Base-by-base conservation (phyloP, 73 alveolate species). In the Symbiodinium pilosum region DNA sequence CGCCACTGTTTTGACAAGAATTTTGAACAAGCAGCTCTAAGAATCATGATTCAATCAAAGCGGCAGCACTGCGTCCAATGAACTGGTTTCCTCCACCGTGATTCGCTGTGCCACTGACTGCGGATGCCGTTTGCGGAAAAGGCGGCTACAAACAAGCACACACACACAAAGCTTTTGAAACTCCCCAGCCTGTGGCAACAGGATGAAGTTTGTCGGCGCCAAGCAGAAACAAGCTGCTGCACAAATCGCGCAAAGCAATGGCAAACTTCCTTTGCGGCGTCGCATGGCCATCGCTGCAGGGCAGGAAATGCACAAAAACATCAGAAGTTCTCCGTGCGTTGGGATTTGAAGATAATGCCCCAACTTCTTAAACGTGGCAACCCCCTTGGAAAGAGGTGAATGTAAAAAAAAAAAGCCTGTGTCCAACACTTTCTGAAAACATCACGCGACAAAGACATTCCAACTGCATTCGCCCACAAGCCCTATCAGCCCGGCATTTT, bases 151-250 rank as follows among this genome's bases (percentile, higher is more conserved):
- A 56, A 32, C 73, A 56, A 56, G 73, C 73, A 56, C 73, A 56
- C 73, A 56, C 73, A 56, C 73, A 56, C 73, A 56, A 56, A 56
- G 73, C 73, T 56, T 56, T 32, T 56, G 73, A 56, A 56, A 56
- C 73, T 56, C 73, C 73, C 73, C 73, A 32, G 73, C 73, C 73
- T 56, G 73, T 56, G 73, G 73, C 73, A 56, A 56, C 84, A 69
- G 84, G 84, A 32, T 69, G 84, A 69, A 69, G 84, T 69, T 43
- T 69, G 84, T 69, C 84, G 40, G 84, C 84, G 84, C 43, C 84
- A 69, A 69, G 84, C 84, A n/a, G 84, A 59, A 59, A 59, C 77
- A 59, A 59, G 77, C 77, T 59, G 34, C 77, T 59, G 77, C 77
- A 59, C 38, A 28, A 69, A 69, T 69, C 84, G 18, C 84, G 84